phyloP scores from a whole-genome alignment of 495 filamentous ascomycete species.

The Neurospora sp. region DNA sequence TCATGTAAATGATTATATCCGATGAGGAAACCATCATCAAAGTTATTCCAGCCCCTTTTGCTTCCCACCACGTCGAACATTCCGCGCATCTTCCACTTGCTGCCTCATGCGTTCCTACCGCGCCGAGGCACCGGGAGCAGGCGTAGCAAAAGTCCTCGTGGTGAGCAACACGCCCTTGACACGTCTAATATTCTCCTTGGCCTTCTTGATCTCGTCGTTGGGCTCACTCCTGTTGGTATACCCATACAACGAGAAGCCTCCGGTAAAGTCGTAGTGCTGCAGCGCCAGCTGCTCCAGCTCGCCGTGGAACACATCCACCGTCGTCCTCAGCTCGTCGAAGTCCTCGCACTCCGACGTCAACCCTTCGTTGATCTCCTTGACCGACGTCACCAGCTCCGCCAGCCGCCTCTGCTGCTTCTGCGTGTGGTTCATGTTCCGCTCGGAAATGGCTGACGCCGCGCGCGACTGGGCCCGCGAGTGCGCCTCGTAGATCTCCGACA shows the following conservation, averaged over 20 bases:
- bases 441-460: conserved; percentile 30
- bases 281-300: conserved; percentile 34
- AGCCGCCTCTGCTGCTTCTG: conserved; percentile 21
- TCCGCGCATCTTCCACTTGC: not conserved
- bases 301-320: conserved; percentile 38
- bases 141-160: conserved; percentile 51
- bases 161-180: conserved; percentile 91
- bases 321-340: conserved; percentile 25
- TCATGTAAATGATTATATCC: not conserved
- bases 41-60: not conserved
- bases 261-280: conserved; percentile 12
- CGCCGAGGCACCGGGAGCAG: not conserved
- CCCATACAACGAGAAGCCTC: conserved; percentile 30
- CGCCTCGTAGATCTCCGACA: conserved; percentile 15
- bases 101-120: not conserved
- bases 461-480: conserved; percentile 25
- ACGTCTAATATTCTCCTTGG: conserved; percentile 76
- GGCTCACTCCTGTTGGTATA: conserved; percentile 37
- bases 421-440: not conserved
- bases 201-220: conserved; percentile 65
- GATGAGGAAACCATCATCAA: not conserved
- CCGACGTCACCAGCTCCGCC: conserved; percentile 29
- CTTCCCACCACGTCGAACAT: not conserved
- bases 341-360: conserved; percentile 30
- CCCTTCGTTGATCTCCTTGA: conserved; percentile 42